A percentile compares a stretch with the other conserved stretches of the same genome.
Conservation (phyloP, 768 basidiomycete species). For the Cubamyces lactineus region DNA sequence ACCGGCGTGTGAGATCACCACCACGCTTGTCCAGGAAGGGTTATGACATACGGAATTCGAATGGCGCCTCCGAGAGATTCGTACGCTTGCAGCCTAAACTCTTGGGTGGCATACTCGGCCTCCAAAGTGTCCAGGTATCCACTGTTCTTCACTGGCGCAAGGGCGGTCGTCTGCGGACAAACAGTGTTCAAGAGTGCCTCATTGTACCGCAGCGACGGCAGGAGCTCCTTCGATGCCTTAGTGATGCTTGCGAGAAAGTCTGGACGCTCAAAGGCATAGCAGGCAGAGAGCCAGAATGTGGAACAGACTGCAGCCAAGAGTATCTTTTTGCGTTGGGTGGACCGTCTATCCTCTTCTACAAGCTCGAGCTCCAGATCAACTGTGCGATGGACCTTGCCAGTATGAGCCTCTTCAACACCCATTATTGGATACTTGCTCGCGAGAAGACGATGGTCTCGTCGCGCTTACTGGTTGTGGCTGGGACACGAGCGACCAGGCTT, state of each 20-base stretch:
- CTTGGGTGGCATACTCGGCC: conserved; percentile 5
- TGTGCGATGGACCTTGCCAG: too few relatives aligned
- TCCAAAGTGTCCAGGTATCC: conserved; percentile 16
- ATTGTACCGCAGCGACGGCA: neutral
- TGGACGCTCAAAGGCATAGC: neutral
- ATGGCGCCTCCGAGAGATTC: conserved; percentile 23
- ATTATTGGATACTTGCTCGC: too few relatives aligned
- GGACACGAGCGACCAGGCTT: too few relatives aligned
- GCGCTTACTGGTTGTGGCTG: too few relatives aligned
- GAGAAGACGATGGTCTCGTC: too few relatives aligned
- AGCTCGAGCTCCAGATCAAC: too few relatives aligned
- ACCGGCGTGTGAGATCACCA: too few relatives aligned
- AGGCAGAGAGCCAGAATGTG: conserved; percentile 2
- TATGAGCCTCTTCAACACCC: too few relatives aligned
- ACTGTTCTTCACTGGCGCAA: conserved; percentile 12
- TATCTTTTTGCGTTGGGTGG: too few relatives aligned
- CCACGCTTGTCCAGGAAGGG: neutral
- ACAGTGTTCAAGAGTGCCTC: neutral
- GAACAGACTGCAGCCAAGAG: neutral
- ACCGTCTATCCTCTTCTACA: too few relatives aligned
- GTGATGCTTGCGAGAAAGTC: too few relatives aligned
- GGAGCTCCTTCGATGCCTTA: neutral
- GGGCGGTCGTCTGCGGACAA: conserved; percentile 15
- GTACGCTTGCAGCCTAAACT: conserved; percentile 22
- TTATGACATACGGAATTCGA: conserved; percentile 20